Evolutionary conservation across 305 asterid species (phyloP).

Genomic region (Rubia balearica): DNA sequence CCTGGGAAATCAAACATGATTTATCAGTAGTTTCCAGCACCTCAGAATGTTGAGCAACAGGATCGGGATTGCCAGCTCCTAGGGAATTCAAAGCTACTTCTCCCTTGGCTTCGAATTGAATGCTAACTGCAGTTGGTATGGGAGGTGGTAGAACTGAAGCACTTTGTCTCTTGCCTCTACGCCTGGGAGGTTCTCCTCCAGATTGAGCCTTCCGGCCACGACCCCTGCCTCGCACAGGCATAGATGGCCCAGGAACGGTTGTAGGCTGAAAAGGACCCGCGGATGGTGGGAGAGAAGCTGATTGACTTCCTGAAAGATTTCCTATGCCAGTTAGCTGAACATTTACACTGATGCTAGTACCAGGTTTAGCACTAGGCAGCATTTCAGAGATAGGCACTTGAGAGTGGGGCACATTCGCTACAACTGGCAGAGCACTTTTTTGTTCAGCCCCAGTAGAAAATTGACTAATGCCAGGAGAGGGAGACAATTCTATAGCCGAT

Average conservation of each 20-base stretch:
- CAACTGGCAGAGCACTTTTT: constrained; percentile 32
- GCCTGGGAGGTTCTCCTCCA: constrained; percentile 71
- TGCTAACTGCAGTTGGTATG: constrained; percentile 22
- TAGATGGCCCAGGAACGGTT: constrained; percentile 34
- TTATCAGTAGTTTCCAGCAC: constrained; percentile 24
- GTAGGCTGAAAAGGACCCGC: constrained; percentile 40
- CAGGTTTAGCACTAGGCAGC: constrained; percentile 28
- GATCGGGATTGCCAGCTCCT: constrained; percentile 10
- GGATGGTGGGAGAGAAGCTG: constrained; percentile 35
- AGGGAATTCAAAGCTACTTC: constrained; percentile 19
- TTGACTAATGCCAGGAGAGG: constrained; percentile 39
- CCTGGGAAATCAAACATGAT: constrained; percentile 29
- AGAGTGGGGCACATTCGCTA: constrained; percentile 28
- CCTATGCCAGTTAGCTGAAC: constrained; percentile 32
- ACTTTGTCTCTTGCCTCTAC: constrained; percentile 64
- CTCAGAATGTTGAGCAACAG: constrained; percentile 32
- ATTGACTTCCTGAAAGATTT: constrained; percentile 30
- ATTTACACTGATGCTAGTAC: constrained; percentile 31
- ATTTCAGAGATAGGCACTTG: constrained; percentile 42
- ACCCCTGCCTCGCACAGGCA: constrained; percentile 72
- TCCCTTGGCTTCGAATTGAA: constrained; percentile 15
- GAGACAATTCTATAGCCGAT: constrained; percentile 17
- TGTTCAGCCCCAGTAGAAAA: constrained; percentile 34
- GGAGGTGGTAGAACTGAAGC: constrained; percentile 31
- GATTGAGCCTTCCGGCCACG: constrained; percentile 61